Evolutionary conservation across 1,284 basidiomycete species (phyloP).

Genomic region (Gomphus bonarii): DNA sequence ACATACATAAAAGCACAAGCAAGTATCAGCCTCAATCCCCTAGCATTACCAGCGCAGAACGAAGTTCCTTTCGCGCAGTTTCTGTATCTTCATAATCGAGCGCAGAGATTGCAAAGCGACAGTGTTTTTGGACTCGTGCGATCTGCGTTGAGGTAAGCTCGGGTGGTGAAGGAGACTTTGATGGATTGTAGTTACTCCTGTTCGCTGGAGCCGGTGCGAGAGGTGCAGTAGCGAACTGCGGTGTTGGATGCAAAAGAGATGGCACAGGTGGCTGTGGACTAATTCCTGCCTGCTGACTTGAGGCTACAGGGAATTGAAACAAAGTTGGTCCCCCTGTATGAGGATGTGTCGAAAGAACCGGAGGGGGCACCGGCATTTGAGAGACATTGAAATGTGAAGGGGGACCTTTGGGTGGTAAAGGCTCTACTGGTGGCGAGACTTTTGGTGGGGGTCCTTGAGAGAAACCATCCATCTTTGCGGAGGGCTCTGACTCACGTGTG

Average conservation of each 20-base stretch:
- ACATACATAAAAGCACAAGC: not conserved
- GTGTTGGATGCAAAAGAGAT: conserved; percentile 3
- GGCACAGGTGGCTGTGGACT: conserved; percentile 13
- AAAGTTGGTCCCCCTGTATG: conserved; percentile 5
- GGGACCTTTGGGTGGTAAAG: not conserved
- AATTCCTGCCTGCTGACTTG: not conserved
- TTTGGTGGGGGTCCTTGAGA: conserved; percentile 3
- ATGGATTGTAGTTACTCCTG: conserved; percentile 14
- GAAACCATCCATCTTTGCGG: not conserved
- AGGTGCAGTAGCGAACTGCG: conserved; percentile 13
- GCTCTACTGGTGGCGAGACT: not conserved
- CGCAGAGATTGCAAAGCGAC: conserved; percentile 82
- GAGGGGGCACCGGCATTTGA: not conserved
- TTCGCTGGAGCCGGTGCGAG: conserved; percentile 8
- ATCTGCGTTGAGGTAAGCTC: conserved; percentile 57
- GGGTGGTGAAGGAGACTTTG: conserved; percentile 21
- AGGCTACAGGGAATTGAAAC: not conserved
- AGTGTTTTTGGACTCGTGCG: conserved; percentile 78
- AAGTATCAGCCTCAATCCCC: conserved; percentile 28
- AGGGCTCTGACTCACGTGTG: not conserved
- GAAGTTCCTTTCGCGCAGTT: conserved; percentile 72
- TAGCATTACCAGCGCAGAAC: conserved; percentile 63
- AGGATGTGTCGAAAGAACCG: conserved; percentile 15
- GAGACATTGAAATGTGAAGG: not conserved
- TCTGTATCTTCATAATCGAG: conserved; percentile 88